Evolutionary conservation across 2,329 filamentous ascomycete genomes (phyloP), one percentile per base, ranked within the genome.

Genomic region (Ophiostoma quercus): DNA sequence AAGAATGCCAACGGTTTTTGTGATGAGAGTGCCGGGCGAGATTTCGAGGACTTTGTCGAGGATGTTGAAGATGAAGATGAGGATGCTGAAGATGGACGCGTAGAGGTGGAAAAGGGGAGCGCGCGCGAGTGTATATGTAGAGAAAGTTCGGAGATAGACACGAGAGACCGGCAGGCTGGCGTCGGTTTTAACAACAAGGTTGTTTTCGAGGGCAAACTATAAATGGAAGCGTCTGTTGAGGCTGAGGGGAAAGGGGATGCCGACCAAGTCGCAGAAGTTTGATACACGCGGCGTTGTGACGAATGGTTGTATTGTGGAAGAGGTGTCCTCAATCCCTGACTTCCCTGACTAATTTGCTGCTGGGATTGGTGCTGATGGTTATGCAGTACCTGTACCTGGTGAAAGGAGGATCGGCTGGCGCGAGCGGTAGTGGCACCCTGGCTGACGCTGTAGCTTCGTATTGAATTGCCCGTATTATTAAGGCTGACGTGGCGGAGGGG

Each of bases 301-400:
- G 67, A 66, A 66, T 66, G 65, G 37, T 37, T 12, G 34, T 62
- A 72, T 71, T 75, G 76, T 73, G 75, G 77, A 72, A 75, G 76
- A 78, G 73, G 77, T 79, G 78, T 75, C 77, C 76, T 77, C 69
- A 76, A 69, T 73, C 72, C 74, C 70, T 73, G 70, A 68, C 71
- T 66, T 73, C 72, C 74, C 70, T 73, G 70, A 68, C 71, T 66
- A 68, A 75, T 73, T 37, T 68, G 66, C 47, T 69, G 62, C 37
- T 70, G 43, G 57, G 62, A 51, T 37, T 54, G 57, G 6, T 37
- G 47, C 39, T 69, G 68, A 34, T 6, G 16, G 43, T 47, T 7
- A n/a, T 47, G 43, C 7, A 43, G 41, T 43, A 16, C 41, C 41
- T 47, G 43, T 47, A 47, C 43, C 43, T 47, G 43, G n/a, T 34